Evolutionary conservation across 2,329 filamentous ascomycete genomes (phyloP), one percentile per base, ranked within the genome.

Genomic region (Diaporthe sp.): DNA sequence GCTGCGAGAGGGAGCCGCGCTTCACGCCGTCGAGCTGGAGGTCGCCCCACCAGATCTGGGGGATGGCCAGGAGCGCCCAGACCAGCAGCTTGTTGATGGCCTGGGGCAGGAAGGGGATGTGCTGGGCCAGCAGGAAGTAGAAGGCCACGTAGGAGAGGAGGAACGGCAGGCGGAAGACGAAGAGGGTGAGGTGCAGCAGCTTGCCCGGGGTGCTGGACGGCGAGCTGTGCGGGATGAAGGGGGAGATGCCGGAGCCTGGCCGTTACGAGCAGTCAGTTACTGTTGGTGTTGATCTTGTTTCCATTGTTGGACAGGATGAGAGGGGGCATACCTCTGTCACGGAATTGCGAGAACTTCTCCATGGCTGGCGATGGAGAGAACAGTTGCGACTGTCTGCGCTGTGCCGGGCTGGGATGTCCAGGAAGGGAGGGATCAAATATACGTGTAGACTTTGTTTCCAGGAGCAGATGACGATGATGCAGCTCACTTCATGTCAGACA

Each of bases 31-130:
- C 97, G 79, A 99, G 95, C 84, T 98, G 96, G n/a, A 99, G 88
- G 85, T 99, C 97, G 74, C 98, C 93, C 96, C 96, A 98, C 95
- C 96, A 98, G 75, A 99, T 94, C 39, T 97, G 96, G 0, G 96
- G 95, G 76, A 98, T 94, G 51, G 92, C 94, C 79, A 99, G 90
- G 78, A 98, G 90, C 76, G 92, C 90, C 96, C 97, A 98, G 72
- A 98, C 86, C 67, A 95, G 91, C 17, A 94, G 91, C 85, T 98
- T 98, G 81, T 95, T 95, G 58, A 92, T 81, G 75, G 88, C 83
- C 44, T 86, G 84, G 20, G 90, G 90, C 28, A 91, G 82, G 39
- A 77, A 39, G n/a, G 75, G 75, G 0, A 98, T 90, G 89, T 93
- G 94, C 86, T 96, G 94, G 72, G 98, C 89, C 76, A 98, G 81